phyloP scores from a whole-genome alignment of 495 filamentous ascomycete species.

The Pseudevernia furfuracea region DNA sequence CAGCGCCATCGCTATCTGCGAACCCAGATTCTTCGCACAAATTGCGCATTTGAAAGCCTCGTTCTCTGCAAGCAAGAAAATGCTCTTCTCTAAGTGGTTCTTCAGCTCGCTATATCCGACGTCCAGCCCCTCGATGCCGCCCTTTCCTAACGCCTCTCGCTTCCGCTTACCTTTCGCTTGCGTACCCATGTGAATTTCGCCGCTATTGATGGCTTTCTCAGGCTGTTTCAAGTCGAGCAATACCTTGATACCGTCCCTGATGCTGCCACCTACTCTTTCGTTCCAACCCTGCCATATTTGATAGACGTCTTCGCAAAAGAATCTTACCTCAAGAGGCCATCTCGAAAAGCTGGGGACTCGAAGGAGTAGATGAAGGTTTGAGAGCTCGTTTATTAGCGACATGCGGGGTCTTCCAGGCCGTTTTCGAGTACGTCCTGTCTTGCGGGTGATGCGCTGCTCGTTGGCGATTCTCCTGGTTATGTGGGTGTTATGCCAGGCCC shows the following conservation, averaged over 20 bases:
- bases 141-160: background rate
- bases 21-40: conserved; percentile 46
- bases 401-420: conserved; percentile 45
- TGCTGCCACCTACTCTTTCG: conserved; percentile 37
- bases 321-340: conserved; percentile 78
- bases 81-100: conserved; percentile 63
- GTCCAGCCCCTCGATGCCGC: conserved; percentile 37
- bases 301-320: conserved; percentile 66
- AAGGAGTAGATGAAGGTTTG: conserved; percentile 71
- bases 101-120: conserved; percentile 60
- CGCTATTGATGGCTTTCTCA: conserved; percentile 2
- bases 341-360: conserved; percentile 64
- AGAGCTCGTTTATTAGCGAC: conserved; percentile 55
- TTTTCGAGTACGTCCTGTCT: conserved; percentile 20
- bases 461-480: conserved; percentile 62
- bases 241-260: conserved; percentile 47
- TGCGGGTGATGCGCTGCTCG: conserved; percentile 41
- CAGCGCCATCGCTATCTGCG: conserved; percentile 48
- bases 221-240: conserved; percentile 45
- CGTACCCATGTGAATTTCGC: conserved; percentile 17
- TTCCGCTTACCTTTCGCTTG: conserved; percentile 18
- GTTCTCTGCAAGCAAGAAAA: conserved; percentile 53
- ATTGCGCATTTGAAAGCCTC: conserved; percentile 53
- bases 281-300: conserved; percentile 58
- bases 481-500: conserved; percentile 85